These are phyloP conservation scores for Cladorrhinum sp. DNA, from an alignment of 2,329 filamentous ascomycete genomes.

Conservation along the genomic window DNA sequence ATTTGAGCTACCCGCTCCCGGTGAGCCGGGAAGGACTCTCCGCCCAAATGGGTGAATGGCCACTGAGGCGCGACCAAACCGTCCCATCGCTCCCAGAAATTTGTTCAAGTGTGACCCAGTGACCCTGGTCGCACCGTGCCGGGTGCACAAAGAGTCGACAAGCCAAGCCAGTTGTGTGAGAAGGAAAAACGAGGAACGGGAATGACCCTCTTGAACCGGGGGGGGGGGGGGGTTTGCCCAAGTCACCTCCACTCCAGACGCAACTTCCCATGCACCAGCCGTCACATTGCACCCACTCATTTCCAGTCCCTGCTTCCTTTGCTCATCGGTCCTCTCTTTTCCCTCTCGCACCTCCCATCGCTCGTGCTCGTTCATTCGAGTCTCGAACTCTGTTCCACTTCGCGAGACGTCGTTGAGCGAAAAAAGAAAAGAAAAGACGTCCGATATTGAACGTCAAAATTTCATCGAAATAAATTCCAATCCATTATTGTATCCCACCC, in stretches of 20 bases:
- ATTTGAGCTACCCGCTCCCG: constrained; percentile 14
- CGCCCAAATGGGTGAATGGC: constrained; percentile 1
- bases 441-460: background rate
- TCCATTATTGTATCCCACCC: too few species aligned
- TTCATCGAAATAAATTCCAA: too few species aligned
- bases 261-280: constrained; percentile 23
- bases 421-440: background rate
- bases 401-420: background rate
- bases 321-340: constrained; percentile 10
- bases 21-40: constrained; percentile 20
- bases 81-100: constrained; percentile 7
- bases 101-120: constrained; percentile 10
- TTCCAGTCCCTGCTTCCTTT: constrained; percentile 22
- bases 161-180: background rate
- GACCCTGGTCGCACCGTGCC: constrained; percentile 17
- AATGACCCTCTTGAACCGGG: constrained; percentile 11
- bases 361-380: background rate
- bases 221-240: background rate
- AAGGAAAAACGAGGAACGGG: constrained; percentile 6
- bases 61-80: background rate
- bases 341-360: background rate
- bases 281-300: constrained; percentile 27
- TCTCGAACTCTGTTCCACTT: background rate
- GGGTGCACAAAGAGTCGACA: background rate
- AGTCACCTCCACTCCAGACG: constrained; percentile 20